phyloP scores from a whole-genome alignment of 805 yeast species.

The Lipomyces yamanashiensis region DNA sequence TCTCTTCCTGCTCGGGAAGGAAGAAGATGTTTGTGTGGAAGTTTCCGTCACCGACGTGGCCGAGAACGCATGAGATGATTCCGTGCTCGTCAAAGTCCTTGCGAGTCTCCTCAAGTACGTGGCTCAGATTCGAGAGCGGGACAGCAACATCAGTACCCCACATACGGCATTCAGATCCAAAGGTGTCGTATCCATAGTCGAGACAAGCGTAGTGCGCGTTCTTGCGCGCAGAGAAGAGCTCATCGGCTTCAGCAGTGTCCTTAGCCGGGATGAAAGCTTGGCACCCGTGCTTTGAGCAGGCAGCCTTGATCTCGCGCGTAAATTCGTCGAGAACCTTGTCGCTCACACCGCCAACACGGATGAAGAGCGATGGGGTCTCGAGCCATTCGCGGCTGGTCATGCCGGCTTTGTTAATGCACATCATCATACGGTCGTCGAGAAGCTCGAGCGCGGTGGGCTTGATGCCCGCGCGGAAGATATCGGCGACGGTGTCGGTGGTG shows the following conservation, averaged over 20 bases:
- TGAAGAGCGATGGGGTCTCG: slow-evolving; percentile 74
- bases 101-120: slow-evolving; percentile 65
- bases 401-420: slow-evolving; percentile 67
- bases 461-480: slow-evolving; percentile 68
- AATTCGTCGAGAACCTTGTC: slow-evolving; percentile 56
- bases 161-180: slow-evolving; percentile 57
- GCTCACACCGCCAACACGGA: slow-evolving; percentile 68
- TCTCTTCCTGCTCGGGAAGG: slow-evolving; percentile 54
- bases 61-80: slow-evolving; percentile 67
- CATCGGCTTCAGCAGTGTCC: slow-evolving; percentile 64
- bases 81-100: slow-evolving; percentile 63
- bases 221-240: slow-evolving; percentile 81
- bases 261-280: slow-evolving; percentile 64
- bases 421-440: slow-evolving; percentile 72
- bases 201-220: slow-evolving; percentile 74
- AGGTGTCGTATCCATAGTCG: slow-evolving; percentile 58
- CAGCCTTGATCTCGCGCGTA: slow-evolving; percentile 50
- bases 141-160: slow-evolving; percentile 95
- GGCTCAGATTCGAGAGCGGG: slow-evolving; percentile 71
- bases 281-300: slow-evolving; percentile 58
- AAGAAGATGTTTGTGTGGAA: slow-evolving; percentile 79
- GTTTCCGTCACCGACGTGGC: slow-evolving; percentile 92
- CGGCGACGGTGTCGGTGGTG: slow-evolving; percentile 73
- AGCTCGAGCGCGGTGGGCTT: slow-evolving; percentile 80
- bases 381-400: slow-evolving; percentile 59